A percentile compares a stretch with the other conserved stretches of the same genome.
phyloP scores from a whole-genome alignment of 139 green algal species.

The Chlorella sp. region DNA sequence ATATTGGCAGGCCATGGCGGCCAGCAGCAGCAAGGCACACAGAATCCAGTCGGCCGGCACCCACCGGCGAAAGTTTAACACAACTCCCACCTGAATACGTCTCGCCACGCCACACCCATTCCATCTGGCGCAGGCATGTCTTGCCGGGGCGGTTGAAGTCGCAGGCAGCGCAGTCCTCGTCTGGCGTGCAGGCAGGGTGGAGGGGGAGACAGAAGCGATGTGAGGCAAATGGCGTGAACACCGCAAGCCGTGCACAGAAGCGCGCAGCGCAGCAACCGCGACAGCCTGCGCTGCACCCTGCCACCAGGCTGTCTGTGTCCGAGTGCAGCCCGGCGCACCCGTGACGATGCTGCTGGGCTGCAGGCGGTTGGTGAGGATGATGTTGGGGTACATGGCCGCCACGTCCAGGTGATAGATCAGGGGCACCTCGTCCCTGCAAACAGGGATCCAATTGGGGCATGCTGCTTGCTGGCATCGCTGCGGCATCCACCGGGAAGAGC shows the following conservation, averaged over 20 bases:
- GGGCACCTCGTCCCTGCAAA: conserved; percentile 79
- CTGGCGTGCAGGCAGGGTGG: not conserved
- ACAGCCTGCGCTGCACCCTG: no score
- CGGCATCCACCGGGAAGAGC: no score
- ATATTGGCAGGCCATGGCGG: no score
- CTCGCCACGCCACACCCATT: conserved; percentile 98
- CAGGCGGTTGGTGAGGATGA: conserved; percentile 97
- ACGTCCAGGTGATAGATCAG: conserved; percentile 99
- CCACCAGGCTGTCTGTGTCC: no score
- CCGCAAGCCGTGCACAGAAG: no score
- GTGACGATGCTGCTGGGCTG: conserved; percentile 87
- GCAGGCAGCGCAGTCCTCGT: conserved; percentile 94
- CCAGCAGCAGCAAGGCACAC: not conserved
- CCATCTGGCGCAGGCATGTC: conserved; percentile 93
- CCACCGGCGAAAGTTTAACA: no score
- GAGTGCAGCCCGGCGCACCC: conserved; percentile 58
- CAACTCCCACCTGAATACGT: conserved; percentile 61
- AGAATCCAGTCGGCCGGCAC: not conserved
- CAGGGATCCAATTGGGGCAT: not conserved
- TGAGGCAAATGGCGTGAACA: no score
- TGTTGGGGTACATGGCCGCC: conserved; percentile 99
- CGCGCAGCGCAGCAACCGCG: not conserved
- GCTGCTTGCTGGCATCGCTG: no score
- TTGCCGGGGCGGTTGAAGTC: conserved; percentile 96
- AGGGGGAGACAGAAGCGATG: not conserved